Evolutionary conservation across 495 filamentous ascomycete species (phyloP).

Genomic region (Podospora appendiculata): DNA sequence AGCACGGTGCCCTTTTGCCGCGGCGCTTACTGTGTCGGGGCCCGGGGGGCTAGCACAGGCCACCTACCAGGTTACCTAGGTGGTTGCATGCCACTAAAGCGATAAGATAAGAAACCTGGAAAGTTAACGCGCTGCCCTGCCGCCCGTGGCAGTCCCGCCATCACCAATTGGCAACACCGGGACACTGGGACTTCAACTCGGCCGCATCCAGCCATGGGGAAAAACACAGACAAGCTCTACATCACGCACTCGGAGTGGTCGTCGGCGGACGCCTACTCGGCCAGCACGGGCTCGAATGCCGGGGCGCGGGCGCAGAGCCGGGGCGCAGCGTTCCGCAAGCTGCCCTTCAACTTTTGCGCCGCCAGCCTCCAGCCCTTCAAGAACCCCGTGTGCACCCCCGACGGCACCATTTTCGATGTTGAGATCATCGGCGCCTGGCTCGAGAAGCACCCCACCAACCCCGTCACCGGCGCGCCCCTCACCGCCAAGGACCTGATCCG

Average conservation of each 20-base stretch:
- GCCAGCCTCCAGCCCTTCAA: constrained; percentile 87
- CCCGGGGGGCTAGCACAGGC: too few relatives aligned
- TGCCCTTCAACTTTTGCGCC: constrained; percentile 98
- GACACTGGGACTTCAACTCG: too few relatives aligned
- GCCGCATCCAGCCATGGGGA: constrained; percentile 26
- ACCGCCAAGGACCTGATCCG: constrained; percentile 80
- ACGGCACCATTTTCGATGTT: constrained; percentile 78
- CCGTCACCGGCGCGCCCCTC: constrained; percentile 72
- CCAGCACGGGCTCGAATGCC: constrained; percentile 65
- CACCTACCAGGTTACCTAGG: too few relatives aligned
- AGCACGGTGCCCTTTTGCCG: too few relatives aligned
- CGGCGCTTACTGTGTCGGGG: too few relatives aligned
- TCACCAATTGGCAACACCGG: too few relatives aligned
- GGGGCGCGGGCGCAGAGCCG: constrained; percentile 37
- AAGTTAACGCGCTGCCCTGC: too few relatives aligned
- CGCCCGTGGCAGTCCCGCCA: too few relatives aligned
- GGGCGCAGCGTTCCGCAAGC: constrained; percentile 68
- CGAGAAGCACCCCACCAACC: constrained; percentile 85
- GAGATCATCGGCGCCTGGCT: constrained; percentile 88
- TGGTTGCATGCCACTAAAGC: too few relatives aligned
- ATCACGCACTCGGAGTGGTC: constrained; percentile 97
- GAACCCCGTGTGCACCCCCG: constrained; percentile 72
- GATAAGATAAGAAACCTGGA: too few relatives aligned
- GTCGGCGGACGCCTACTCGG: constrained; percentile 77
- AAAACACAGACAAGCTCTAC: constrained; percentile 69